Evolutionary conservation across 1,284 basidiomycete genomes (phyloP), one percentile per base, ranked within the genome.

Genomic region (Cutaneotrichosporon dermatis): DNA sequence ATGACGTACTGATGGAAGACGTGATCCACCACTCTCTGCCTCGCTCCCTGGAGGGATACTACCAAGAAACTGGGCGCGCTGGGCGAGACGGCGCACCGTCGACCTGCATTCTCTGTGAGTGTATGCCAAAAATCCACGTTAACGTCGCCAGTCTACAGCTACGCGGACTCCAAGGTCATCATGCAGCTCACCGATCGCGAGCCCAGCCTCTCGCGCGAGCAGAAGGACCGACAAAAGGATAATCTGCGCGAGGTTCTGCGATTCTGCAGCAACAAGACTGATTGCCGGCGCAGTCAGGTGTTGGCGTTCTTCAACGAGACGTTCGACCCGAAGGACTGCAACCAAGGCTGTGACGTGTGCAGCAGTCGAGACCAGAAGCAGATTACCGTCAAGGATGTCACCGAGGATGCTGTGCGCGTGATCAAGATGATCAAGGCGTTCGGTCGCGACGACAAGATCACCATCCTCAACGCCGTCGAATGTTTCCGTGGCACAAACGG

Each of bases 231-330:
- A 11, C 84, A 85, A 62, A 76, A 80, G 50, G 81, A 83, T 25
- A 83, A 82, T 36, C 74, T 89, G 36, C 71, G 79, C 4, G 80
- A 81, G n/a, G 84, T 90, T 45, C 81, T 87, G 11, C 79, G 84
- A 55, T 99, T 88, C 76, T 94, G 90, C 76, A 75, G 80, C 58
- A 92, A 97, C 77, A 83, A 85, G 59, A 85, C 86, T 41, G 89
- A 92, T 67, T 99, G 95, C 71, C 87, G 96, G 8, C 86, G 96
- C 1, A 82, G 84, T 2, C 89, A 92, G 69, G 82, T 99, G n/a
- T 83, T 99, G 4, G 66, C 77, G 2, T 79, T 80, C 69, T 77
- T 79, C 59, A 76, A 73, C 57, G 79, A 80, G 59, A 64, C 59
- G 3, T 78, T 79, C 58, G 72, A 77, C 54, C 64, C 75, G 3